Conservation (phyloP, 495 filamentous ascomycete genomes). For the Podospora bellae-mahoneyi region DNA sequence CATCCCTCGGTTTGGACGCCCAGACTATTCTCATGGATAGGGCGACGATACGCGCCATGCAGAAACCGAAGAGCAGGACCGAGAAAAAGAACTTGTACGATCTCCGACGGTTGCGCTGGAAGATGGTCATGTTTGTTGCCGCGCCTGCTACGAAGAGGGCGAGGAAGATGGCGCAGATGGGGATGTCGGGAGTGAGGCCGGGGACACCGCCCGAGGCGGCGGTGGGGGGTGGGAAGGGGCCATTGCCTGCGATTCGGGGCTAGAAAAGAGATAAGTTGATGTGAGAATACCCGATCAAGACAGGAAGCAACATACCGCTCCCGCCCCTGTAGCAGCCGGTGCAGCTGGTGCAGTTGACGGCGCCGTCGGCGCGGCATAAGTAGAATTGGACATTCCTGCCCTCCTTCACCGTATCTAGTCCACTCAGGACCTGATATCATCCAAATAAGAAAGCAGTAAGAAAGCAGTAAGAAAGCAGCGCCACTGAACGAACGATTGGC, state of each 20-base stretch:
- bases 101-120: constrained; percentile 55
- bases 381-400: constrained; percentile 17
- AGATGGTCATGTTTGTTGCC: constrained; percentile 61
- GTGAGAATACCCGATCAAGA: neutral
- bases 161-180: constrained; percentile 63
- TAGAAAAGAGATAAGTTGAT: neutral
- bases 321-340: constrained; percentile 1
- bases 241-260: constrained; percentile 1
- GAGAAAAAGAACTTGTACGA: constrained; percentile 71
- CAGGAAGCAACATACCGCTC: constrained; percentile 9
- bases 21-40: constrained; percentile 62
- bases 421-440: neutral
- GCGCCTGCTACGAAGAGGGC: constrained; percentile 59
- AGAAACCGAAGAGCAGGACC: constrained; percentile 74
- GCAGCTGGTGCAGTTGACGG: constrained; percentile 12
- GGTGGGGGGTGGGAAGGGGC: constrained; percentile 10
- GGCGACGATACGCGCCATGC: constrained; percentile 64
- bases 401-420: neutral
- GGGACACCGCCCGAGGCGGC: constrained; percentile 13
- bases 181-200: constrained; percentile 23
- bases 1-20: constrained; percentile 45
- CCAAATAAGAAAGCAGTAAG: neutral
- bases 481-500: neutral
- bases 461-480: neutral
- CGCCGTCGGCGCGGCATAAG: constrained; percentile 24